Percentiles rank a stretch among this genome's conserved stretches.
These are phyloP conservation scores for Musa beccarii DNA, from an alignment of 176 grass and related monocot species.

Conservation along the genomic window DNA sequence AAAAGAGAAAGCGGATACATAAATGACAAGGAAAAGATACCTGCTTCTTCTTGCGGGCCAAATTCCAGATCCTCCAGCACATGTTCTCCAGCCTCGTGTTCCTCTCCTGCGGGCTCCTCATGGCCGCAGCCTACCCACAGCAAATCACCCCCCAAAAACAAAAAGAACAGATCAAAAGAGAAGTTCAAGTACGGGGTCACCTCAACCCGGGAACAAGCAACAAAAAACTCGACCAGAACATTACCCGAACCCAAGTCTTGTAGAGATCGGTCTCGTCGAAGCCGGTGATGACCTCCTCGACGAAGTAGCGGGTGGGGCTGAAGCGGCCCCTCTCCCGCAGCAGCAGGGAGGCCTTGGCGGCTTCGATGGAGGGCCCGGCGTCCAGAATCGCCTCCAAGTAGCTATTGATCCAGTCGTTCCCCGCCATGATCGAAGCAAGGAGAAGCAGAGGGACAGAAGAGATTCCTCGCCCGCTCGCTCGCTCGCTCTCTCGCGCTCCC, in stretches of 20 bases:
- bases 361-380: conserved; percentile 41
- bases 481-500: neutral
- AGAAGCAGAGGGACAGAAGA: neutral
- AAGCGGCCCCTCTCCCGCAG: conserved; percentile 69
- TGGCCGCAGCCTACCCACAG: conserved; percentile 59
- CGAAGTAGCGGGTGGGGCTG: conserved; percentile 71
- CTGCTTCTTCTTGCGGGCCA: conserved; percentile 98
- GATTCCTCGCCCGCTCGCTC: neutral
- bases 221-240: neutral
- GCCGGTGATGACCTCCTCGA: conserved; percentile 80
- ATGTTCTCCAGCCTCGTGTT: conserved; percentile 98
- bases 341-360: conserved; percentile 52
- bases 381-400: conserved; percentile 70
- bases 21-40: conserved; percentile 25
- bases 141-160: neutral
- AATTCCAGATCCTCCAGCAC: conserved; percentile 99
- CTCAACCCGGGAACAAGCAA: neutral
- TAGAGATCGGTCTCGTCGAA: conserved; percentile 79
- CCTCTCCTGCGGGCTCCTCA: conserved; percentile 98
- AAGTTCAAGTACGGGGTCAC: neutral
- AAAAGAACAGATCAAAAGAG: neutral
- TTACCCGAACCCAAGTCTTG: conserved; percentile 75
- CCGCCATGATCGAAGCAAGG: conserved; percentile 29
- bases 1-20: neutral
- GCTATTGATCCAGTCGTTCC: conserved; percentile 77